Percentiles rank a stretch among this genome's conserved stretches.
phyloP scores from a whole-genome alignment of 371 early-diverging fungal genomes.

The Conidiobolus incongruus region DNA sequence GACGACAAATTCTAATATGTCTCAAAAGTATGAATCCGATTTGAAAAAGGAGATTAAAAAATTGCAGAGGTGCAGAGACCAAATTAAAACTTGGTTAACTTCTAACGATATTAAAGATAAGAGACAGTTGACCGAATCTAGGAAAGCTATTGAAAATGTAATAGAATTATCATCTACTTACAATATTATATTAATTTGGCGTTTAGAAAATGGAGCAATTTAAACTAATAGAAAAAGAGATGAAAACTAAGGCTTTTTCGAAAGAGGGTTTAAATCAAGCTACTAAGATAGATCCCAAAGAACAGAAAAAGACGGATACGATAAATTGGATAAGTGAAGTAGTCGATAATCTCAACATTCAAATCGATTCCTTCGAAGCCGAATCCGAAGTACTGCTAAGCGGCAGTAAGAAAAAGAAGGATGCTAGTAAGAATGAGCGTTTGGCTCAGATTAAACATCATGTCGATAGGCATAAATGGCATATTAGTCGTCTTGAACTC shows the following conservation, averaged over 20 bases:
- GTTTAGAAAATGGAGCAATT: slow-evolving; percentile 89
- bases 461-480: slow-evolving; percentile 74
- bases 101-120: slow-evolving; percentile 93
- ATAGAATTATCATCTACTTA: neutral
- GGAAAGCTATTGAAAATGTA: slow-evolving; percentile 77
- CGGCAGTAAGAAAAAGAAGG: slow-evolving; percentile 58
- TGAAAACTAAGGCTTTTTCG: slow-evolving; percentile 94
- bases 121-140: slow-evolving; percentile 56
- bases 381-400: slow-evolving; percentile 69
- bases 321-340: slow-evolving; percentile 57
- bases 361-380: slow-evolving; percentile 75
- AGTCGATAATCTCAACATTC: slow-evolving; percentile 62
- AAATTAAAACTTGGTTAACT: slow-evolving; percentile 87
- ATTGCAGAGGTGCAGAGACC: slow-evolving; percentile 82
- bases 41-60: slow-evolving; percentile 97
- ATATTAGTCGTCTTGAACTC: slow-evolving; percentile 70
- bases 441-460: slow-evolving; percentile 33
- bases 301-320: slow-evolving; percentile 63
- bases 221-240: slow-evolving; percentile 90
- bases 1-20: slow-evolving; percentile 62
- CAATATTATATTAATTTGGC: neutral
- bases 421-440: slow-evolving; percentile 42
- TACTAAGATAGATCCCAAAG: slow-evolving; percentile 75
- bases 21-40: slow-evolving; percentile 87
- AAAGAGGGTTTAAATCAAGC: slow-evolving; percentile 74